Evolutionary conservation across 192 early-diverging fungal species (phyloP).

Genomic region (Kickxella alabastrina): DNA sequence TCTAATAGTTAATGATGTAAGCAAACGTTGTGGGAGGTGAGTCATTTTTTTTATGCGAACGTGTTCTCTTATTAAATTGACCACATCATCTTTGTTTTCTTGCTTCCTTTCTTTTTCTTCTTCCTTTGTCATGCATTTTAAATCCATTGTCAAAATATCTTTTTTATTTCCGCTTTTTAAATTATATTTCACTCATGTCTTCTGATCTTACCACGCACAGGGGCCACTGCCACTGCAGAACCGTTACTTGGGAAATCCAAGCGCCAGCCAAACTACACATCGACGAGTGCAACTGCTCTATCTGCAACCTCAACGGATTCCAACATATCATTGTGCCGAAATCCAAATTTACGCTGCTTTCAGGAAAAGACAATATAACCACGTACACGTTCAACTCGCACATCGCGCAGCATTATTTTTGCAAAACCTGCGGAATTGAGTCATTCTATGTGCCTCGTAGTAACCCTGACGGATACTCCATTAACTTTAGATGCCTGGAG

Average conservation of each 20-base stretch:
- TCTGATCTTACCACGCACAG: slow-evolving; percentile 21
- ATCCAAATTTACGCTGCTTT: slow-evolving; percentile 24
- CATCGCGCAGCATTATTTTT: slow-evolving; percentile 52
- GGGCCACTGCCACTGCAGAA: slow-evolving; percentile 40
- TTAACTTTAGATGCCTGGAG: slow-evolving; percentile 48
- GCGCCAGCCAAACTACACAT: slow-evolving; percentile 27
- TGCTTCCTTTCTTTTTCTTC: not conserved
- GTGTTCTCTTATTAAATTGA: too few species aligned
- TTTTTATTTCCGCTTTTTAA: not conserved
- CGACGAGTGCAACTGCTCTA: slow-evolving; percentile 46
- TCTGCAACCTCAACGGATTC: slow-evolving; percentile 40
- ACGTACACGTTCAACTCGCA: slow-evolving; percentile 54
- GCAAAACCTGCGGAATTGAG: slow-evolving; percentile 49
- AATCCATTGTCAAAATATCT: too few species aligned
- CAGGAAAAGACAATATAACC: slow-evolving; percentile 33
- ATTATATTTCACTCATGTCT: not conserved
- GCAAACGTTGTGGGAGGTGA: too few species aligned
- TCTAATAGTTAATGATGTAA: too few species aligned
- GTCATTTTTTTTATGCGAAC: too few species aligned
- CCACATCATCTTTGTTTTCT: not conserved
- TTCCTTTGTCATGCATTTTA: too few species aligned
- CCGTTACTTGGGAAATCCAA: slow-evolving; percentile 35
- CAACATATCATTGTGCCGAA: slow-evolving; percentile 41
- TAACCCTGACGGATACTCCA: slow-evolving; percentile 51
- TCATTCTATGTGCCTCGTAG: slow-evolving; percentile 51